Percentiles rank a stretch among this genome's conserved stretches.
phyloP scores from a whole-genome alignment of 495 filamentous ascomycete genomes.

The Physcia stellaris region DNA sequence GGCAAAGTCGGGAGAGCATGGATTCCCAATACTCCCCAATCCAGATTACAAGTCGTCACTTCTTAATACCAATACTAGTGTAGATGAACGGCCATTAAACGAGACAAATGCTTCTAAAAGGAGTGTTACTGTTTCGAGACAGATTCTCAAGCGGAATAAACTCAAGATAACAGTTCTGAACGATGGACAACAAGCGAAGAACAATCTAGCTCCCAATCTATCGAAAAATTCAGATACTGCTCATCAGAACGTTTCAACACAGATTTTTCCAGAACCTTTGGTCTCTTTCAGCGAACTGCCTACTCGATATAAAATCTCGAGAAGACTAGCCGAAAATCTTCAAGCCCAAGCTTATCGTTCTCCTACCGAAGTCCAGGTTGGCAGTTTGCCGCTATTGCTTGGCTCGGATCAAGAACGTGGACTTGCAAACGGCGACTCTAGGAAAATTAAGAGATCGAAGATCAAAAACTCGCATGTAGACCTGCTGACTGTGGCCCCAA shows the following conservation, averaged over 20 bases:
- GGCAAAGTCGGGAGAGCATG: not conserved
- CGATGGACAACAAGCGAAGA: conserved; percentile 19
- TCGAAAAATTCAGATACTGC: not conserved
- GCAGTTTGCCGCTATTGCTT: conserved; percentile 64
- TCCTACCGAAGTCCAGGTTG: conserved; percentile 91
- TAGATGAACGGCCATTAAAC: not conserved
- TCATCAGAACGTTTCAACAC: conserved; percentile 7
- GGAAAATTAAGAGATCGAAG: not conserved
- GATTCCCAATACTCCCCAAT: not conserved
- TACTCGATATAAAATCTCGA: conserved; percentile 52
- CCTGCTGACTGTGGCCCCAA: conserved; percentile 80
- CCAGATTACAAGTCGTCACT: not conserved
- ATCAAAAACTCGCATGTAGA: conserved; percentile 25
- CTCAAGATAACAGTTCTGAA: conserved; percentile 67
- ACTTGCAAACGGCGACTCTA: not conserved
- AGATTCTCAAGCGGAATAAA: conserved; percentile 67
- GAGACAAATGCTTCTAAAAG: conserved; percentile 2
- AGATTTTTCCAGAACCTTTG: conserved; percentile 63
- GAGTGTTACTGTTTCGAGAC: conserved; percentile 26
- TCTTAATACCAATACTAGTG: no score
- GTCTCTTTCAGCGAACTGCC: conserved; percentile 61
- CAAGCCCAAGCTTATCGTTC: conserved; percentile 64
- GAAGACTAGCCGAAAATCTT: conserved; percentile 65
- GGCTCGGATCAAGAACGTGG: conserved; percentile 18
- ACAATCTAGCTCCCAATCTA: no score